Percentiles rank a stretch among this genome's conserved stretches.
phyloP scores from a whole-genome alignment of 148 eudicot genomes.

The Camellia sinensis region DNA sequence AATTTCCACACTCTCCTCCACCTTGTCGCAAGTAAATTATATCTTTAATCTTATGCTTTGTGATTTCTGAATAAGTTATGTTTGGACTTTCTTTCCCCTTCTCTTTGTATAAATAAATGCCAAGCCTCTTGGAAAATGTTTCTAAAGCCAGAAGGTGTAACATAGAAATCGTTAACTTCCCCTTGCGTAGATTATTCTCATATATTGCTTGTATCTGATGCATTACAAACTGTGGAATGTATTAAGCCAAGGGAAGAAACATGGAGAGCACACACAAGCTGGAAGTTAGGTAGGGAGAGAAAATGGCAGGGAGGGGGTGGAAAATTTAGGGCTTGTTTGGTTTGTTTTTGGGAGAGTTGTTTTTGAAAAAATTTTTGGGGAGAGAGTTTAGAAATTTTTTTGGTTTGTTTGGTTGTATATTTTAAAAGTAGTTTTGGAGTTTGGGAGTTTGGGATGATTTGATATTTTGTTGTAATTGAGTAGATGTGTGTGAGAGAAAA shows the following conservation, averaged over 20 bases:
- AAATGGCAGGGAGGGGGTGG: neutral
- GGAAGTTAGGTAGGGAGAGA: neutral
- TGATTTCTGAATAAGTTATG: neutral
- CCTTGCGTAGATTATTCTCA: neutral
- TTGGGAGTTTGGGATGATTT: no score
- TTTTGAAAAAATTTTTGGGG: no score
- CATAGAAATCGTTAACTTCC: no score
- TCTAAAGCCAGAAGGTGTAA: neutral
- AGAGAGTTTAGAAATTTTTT: no score
- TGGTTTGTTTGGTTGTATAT: no score
- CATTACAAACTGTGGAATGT: neutral
- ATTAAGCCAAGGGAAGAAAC: neutral
- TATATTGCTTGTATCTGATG: neutral
- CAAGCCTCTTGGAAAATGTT: neutral
- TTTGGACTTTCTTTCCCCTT: neutral
- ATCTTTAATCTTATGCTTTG: slow-evolving; percentile 8
- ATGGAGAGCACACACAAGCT: neutral
- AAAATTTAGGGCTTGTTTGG: no score
- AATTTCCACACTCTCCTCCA: slow-evolving; percentile 84
- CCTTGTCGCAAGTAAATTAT: slow-evolving; percentile 73
- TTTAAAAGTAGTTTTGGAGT: no score
- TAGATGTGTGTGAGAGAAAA: no score
- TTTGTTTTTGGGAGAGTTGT: no score
- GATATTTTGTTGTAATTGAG: no score
- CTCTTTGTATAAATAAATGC: neutral